These are phyloP conservation scores for Candida manassasensis DNA, from an alignment of 805 yeast species.

Conservation along the genomic window DNA sequence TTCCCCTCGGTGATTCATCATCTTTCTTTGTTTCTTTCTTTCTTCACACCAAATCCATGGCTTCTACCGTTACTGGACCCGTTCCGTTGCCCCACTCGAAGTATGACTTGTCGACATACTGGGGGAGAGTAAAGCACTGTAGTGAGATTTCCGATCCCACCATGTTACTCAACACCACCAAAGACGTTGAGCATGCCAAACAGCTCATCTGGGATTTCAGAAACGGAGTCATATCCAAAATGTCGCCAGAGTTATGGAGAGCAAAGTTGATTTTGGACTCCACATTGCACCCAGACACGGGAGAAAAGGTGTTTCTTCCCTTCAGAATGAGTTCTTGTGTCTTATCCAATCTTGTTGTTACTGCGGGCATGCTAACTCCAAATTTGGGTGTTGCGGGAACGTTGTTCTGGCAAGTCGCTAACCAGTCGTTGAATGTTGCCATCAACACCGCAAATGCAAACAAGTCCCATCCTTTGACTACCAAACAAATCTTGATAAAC, in stretches of 20 bases:
- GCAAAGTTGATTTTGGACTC: slow-evolving; percentile 87
- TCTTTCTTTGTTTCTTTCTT: background rate
- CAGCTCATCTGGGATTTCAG: slow-evolving; percentile 64
- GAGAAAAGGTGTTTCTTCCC: slow-evolving; percentile 87
- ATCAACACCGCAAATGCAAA: slow-evolving; percentile 95
- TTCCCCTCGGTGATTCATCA: background rate
- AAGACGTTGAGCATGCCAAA: slow-evolving; percentile 62
- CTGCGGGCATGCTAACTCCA: slow-evolving; percentile 98
- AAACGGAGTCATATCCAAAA: slow-evolving; percentile 56
- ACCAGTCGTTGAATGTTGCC: slow-evolving; percentile 95
- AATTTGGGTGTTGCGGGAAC: slow-evolving; percentile 87
- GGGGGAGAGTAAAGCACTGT: slow-evolving; percentile 94
- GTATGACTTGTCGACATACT: slow-evolving; percentile 75
- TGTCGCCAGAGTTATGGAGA: slow-evolving; percentile 83
- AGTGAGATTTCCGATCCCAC: slow-evolving; percentile 90
- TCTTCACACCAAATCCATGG: slow-evolving; percentile 45
- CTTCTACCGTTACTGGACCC: slow-evolving; percentile 83
- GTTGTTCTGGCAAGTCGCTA: slow-evolving; percentile 95
- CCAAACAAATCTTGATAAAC: slow-evolving; percentile 69
- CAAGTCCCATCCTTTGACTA: slow-evolving; percentile 86
- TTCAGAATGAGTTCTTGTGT: slow-evolving; percentile 98
- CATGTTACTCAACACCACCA: slow-evolving; percentile 70
- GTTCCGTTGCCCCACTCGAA: slow-evolving; percentile 74
- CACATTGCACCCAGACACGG: slow-evolving; percentile 94
- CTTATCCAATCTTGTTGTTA: slow-evolving; percentile 86